Conservation (phyloP, 805 yeast genomes). For the Ogataea sp. region DNA sequence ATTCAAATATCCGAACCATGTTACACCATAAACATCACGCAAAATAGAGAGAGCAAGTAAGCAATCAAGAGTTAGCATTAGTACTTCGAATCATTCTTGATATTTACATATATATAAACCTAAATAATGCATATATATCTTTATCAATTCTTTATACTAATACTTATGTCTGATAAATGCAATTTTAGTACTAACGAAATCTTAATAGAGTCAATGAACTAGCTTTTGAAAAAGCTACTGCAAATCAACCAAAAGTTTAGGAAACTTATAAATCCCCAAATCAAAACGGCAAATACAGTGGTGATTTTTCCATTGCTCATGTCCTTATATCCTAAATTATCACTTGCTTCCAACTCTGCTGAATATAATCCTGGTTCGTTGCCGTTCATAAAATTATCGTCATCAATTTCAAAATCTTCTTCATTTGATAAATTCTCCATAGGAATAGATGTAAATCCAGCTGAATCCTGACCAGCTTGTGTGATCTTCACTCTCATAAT, state of each 20-base stretch:
- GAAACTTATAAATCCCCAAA: constrained; percentile 66
- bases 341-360: background rate
- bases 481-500: constrained; percentile 23
- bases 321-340: constrained; percentile 33
- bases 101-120: too few species aligned
- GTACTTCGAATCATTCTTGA: too few species aligned
- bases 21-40: too few species aligned
- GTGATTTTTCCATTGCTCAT: constrained; percentile 61
- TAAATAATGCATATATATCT: too few species aligned
- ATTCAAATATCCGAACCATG: background rate
- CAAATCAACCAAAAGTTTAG: constrained; percentile 63
- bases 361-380: constrained; percentile 17
- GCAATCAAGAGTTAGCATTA: too few species aligned
- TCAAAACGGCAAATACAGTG: constrained; percentile 43
- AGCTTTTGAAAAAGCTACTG: constrained; percentile 14
- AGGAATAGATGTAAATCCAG: constrained; percentile 7
- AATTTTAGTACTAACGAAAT: too few species aligned
- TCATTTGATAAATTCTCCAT: constrained; percentile 18
- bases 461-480: background rate
- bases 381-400: background rate
- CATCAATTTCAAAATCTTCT: constrained; percentile 4
- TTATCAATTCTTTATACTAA: too few species aligned
- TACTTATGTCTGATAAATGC: too few species aligned
- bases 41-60: too few species aligned
- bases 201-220: too few species aligned